Percentiles rank a stretch among this genome's conserved stretches.
Evolutionary conservation across 768 basidiomycete genomes (phyloP).

Genomic region (Xerocomus brunneocitrinus): DNA sequence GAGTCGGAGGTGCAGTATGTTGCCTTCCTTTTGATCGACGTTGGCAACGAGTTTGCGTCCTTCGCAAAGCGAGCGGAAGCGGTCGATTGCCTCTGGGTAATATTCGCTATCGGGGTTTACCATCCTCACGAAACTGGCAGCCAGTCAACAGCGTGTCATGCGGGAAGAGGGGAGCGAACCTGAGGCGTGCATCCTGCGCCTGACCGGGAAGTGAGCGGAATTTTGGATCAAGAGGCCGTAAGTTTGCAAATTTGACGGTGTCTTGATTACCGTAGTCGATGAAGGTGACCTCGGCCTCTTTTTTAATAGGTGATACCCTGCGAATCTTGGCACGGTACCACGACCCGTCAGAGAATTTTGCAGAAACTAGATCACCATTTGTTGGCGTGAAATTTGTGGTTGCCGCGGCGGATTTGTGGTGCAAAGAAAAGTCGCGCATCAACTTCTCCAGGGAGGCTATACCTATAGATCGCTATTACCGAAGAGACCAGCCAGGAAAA

Average conservation of each 20-base stretch:
- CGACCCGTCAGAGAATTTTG: slow-evolving; percentile 87
- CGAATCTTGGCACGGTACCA: slow-evolving; percentile 97
- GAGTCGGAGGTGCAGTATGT: slow-evolving; percentile 79
- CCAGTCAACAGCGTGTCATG: slow-evolving; percentile 1
- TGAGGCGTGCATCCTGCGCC: slow-evolving; percentile 90
- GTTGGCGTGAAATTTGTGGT: slow-evolving; percentile 74
- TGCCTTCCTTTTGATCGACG: slow-evolving; percentile 79
- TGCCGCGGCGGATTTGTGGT: slow-evolving; percentile 65
- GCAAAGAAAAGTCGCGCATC: slow-evolving; percentile 88
- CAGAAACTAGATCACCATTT: slow-evolving; percentile 87
- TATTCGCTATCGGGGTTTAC: slow-evolving; percentile 83
- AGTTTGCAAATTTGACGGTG: slow-evolving; percentile 71
- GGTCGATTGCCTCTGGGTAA: slow-evolving; percentile 74
- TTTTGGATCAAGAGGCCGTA: slow-evolving; percentile 84
- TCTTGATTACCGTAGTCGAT: slow-evolving; percentile 97
- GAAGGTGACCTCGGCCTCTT: slow-evolving; percentile 92
- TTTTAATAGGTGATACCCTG: slow-evolving; percentile 80
- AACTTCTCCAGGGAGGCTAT: slow-evolving; percentile 89
- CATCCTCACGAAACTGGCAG: slow-evolving; percentile 76
- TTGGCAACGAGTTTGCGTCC: slow-evolving; percentile 98
- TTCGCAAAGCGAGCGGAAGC: slow-evolving; percentile 82
- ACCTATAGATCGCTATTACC: slow-evolving; percentile 41
- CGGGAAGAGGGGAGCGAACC: slow-evolving; percentile 37
- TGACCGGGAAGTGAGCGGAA: slow-evolving; percentile 91
- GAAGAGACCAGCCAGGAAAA: neutral